A percentile compares a stretch with the other conserved stretches of the same genome.
These are phyloP conservation scores for Verticillium albo-atrum DNA, from an alignment of 2,329 filamentous ascomycete species.

Conservation along the genomic window DNA sequence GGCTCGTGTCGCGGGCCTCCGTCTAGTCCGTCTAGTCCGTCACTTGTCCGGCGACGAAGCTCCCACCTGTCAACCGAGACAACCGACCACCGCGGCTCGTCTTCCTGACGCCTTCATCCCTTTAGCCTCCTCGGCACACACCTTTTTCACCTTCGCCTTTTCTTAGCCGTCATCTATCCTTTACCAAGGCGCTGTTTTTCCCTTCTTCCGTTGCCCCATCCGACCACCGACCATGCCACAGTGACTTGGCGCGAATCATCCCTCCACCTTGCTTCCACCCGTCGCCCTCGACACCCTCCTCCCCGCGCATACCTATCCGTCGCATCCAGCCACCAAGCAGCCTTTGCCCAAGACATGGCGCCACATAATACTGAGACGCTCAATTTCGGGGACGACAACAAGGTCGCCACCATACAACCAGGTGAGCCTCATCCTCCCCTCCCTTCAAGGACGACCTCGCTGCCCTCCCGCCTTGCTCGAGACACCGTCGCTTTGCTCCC, in stretches of 20 bases:
- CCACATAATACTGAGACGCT: conserved; percentile 7
- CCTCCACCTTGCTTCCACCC: neutral
- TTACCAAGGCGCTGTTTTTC: neutral
- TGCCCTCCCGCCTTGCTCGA: neutral
- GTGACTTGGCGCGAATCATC: neutral
- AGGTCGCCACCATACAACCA: conserved; percentile 7
- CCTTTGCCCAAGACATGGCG: conserved; percentile 3
- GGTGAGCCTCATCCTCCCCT: conserved; percentile 5
- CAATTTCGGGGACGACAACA: conserved; percentile 10
- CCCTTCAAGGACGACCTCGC: conserved; percentile 2
- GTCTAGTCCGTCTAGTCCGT: neutral
- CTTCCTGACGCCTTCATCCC: neutral
- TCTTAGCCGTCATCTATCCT: neutral
- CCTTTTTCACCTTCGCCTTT: neutral
- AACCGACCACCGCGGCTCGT: neutral
- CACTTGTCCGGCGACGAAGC: neutral
- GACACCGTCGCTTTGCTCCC: neutral
- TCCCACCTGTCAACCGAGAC: neutral
- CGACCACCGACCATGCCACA: neutral
- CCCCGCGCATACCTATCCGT: neutral
- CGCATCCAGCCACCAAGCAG: neutral
- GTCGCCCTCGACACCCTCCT: neutral
- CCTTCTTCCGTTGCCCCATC: neutral
- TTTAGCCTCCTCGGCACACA: neutral
- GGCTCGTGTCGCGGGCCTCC: neutral